Evolutionary conservation across 2,329 filamentous ascomycete species (phyloP), one percentile per base, ranked within the genome.

Genomic region (Reticulascus tulasneorum): DNA sequence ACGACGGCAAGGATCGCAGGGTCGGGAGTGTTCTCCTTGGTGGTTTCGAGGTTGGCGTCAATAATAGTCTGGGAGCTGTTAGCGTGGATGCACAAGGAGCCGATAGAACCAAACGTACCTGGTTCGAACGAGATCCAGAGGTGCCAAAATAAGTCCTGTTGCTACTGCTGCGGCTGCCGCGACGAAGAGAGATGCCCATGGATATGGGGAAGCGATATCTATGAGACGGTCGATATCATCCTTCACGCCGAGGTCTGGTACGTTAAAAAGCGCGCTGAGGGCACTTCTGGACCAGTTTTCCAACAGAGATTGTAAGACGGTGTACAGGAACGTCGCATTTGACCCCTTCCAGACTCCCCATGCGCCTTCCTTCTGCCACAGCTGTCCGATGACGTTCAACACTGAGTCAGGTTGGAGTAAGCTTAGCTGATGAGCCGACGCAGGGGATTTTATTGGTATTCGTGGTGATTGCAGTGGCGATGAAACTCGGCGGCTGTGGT

Each of bases 341-440:
- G 89, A 87, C 8, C 84, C 81, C 59, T 96, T 96, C 90, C 91
- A 98, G 6, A 96, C 82, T 5, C 93, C 93, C 73, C 89, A 90
- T 1, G 83, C 83, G 23, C 89, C 87, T 56, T 94, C 91, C 49
- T 85, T 91, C 30, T 83, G 75, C 86, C 93, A 97, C 15, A 97
- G 66, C 56, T 94, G 85, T 7, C 82, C 82, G 42, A 98, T 77
- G 4, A 93, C 87, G 47, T 95, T 88, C 50, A 90, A 76, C 38
- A 97, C 71, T 1, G 90, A 91, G 55, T 91, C 85, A 9, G 86
- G 71, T 40, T 82, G 81, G 46, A 82, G 82, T 15, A 96, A 71
- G 17, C 72, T 67, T 16, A 96, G 73, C 38, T 81, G 80, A 56
- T 90, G 75, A 31, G 65, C 47, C n/a, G 64, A 47, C 35, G 61